phyloP scores from a whole-genome alignment of 331 rosid genomes.

The Acacia pycnantha region DNA sequence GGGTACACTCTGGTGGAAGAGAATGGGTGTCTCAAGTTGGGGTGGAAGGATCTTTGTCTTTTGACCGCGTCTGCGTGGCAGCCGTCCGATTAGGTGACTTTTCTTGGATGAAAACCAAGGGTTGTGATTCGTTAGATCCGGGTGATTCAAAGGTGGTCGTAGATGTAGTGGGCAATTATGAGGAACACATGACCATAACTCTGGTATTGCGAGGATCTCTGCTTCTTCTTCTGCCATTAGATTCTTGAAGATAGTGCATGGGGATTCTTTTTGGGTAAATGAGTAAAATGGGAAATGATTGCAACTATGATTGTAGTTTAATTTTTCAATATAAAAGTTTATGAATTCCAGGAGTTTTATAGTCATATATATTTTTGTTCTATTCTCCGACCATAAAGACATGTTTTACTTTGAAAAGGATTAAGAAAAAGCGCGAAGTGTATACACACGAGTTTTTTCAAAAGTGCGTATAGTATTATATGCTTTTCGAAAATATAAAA shows the following conservation, averaged over 20 bases:
- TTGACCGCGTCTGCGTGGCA: slow-evolving; percentile 97
- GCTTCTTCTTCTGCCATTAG: neutral
- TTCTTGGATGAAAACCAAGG: neutral
- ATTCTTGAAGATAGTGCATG: neutral
- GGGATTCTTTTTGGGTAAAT: neutral
- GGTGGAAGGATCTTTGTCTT: slow-evolving; percentile 92
- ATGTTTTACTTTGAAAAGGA: neutral
- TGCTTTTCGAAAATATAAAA: no score
- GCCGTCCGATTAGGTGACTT: slow-evolving; percentile 58
- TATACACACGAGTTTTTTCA: no score
- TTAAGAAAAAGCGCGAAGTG: no score
- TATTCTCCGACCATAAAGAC: neutral
- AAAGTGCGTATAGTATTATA: no score
- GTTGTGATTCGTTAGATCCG: neutral
- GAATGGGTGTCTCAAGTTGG: slow-evolving; percentile 76
- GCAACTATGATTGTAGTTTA: slow-evolving; percentile 27
- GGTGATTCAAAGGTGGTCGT: neutral
- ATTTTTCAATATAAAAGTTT: slow-evolving; percentile 13
- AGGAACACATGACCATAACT: neutral
- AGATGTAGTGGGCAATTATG: neutral
- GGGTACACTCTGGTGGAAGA: slow-evolving; percentile 89
- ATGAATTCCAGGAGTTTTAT: neutral
- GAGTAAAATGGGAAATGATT: slow-evolving; percentile 35
- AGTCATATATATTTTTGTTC: neutral
- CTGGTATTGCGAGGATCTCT: neutral